A percentile compares a stretch with the other conserved stretches of the same genome.
Evolutionary conservation across 106 monocot species (phyloP).

Genomic region (Apostasia ramifera): DNA sequence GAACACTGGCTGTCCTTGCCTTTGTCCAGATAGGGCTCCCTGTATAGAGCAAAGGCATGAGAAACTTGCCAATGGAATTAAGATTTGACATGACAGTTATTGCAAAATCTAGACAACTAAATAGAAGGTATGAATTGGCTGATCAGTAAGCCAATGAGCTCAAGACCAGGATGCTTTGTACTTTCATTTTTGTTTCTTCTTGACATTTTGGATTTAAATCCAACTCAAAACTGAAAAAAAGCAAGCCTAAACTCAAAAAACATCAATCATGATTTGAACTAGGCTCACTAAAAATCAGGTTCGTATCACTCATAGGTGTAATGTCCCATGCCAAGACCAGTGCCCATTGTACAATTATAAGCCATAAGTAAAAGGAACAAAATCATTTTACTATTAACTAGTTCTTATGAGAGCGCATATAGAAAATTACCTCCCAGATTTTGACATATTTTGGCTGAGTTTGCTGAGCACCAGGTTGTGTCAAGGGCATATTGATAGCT

Average conservation of each 20-base stretch:
- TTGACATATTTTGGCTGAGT: constrained; percentile 67
- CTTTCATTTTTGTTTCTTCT: too few relatives aligned
- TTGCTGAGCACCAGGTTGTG: constrained; percentile 60
- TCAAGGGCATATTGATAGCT: constrained; percentile 55
- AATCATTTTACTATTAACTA: not conserved
- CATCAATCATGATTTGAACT: too few relatives aligned
- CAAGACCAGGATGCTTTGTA: too few relatives aligned
- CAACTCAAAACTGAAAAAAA: too few relatives aligned
- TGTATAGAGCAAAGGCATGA: constrained; percentile 19
- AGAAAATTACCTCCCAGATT: constrained; percentile 88
- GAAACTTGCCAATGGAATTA: not conserved
- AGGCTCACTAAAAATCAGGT: too few relatives aligned
- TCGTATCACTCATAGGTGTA: too few relatives aligned
- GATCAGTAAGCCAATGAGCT: too few relatives aligned
- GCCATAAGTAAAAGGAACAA: not conserved
- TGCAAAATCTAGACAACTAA: not conserved
- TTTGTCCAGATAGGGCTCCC: constrained; percentile 94
- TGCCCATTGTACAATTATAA: too few relatives aligned
- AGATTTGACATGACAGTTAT: not conserved
- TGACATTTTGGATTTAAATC: too few relatives aligned
- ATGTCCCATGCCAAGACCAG: too few relatives aligned
- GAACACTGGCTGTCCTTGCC: constrained; percentile 93
- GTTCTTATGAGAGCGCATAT: not conserved
- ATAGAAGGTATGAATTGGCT: too few relatives aligned
- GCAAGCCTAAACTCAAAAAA: too few relatives aligned